These are phyloP conservation scores for Wickerhamomyces canadensis DNA, from an alignment of 805 yeast species.

Conservation along the genomic window DNA sequence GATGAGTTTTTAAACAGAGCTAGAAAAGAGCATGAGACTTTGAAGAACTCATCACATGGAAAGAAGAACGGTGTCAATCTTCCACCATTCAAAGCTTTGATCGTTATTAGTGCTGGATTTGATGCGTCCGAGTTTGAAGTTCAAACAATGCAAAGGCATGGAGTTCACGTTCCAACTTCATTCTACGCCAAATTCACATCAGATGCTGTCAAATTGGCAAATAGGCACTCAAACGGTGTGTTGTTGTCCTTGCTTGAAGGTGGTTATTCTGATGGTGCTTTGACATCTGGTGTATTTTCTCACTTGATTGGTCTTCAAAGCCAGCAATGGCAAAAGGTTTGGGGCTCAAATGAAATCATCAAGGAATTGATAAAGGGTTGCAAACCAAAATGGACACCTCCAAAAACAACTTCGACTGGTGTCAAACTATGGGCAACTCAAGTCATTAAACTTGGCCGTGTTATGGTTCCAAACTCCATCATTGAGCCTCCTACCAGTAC, in stretches of 20 bases:
- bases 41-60: constrained; percentile 4
- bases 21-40: constrained; percentile 35
- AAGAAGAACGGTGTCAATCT: constrained; percentile 18
- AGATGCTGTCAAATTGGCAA: constrained; percentile 67
- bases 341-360: constrained; percentile 60
- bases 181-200: constrained; percentile 68
- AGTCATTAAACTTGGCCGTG: constrained; percentile 54
- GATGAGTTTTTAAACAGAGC: constrained; percentile 53
- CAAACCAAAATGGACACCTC: constrained; percentile 57
- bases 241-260: constrained; percentile 74
- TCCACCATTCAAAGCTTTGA: constrained; percentile 45
- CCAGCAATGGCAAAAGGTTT: constrained; percentile 51
- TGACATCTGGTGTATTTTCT: constrained; percentile 72
- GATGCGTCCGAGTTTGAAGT: constrained; percentile 83
- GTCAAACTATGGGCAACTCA: constrained; percentile 60
- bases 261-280: constrained; percentile 80
- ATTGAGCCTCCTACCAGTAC: constrained; percentile 9
- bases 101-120: constrained; percentile 81
- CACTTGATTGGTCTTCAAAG: constrained; percentile 68
- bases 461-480: constrained; percentile 46
- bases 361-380: constrained; percentile 66
- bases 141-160: constrained; percentile 81
- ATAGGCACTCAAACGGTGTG: constrained; percentile 54
- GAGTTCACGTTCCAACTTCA: constrained; percentile 74
- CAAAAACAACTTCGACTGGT: constrained; percentile 46